Base-by-base conservation (phyloP, 345 rosid genomes). In the Linum lewisii region DNA sequence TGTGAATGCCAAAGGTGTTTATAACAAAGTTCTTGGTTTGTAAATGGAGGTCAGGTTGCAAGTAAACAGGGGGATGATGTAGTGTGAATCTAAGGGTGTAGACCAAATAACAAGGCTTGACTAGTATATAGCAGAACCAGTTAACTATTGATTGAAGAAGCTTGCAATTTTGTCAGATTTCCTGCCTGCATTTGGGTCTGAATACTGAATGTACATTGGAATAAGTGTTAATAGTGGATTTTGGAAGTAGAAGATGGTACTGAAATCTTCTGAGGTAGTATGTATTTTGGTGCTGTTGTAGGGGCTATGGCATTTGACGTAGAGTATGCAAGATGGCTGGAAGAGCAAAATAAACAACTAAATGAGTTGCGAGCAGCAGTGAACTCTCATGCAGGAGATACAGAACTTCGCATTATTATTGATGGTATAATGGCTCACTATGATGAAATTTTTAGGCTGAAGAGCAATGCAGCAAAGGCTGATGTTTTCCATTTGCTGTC, bases 401-500 rank as follows among this genome's bases (percentile, higher is more conserved):
- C 83, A n/a, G 97, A 90, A 78, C 95, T 90, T 58, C 88, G 78
- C 51, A 80, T 78, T 24, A 74, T 85, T 42, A 84, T 90, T 57
- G 94, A 85, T 63, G 77, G 70, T 29, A 90, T 79, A 57, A 67
- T 72, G 21, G 65, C 82, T 62, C 95, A 90, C 5, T 90, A 75
- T 57, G 85, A 82, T 70, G 97, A 87, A 54, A 79, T 90, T 70
- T 87, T 76, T 77, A 77, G 88, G 79, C 73, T 87, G 60, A 90
- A 90, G 75, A 82, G 85, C 57, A 58, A 65, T 57, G 97, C 97
- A 51, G 88, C 97, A 60, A 90, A 90, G 64, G 85, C 85, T 58
- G 97, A 90, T 77, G 86, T 85, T 72, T 90, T 90, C 84, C 97
- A 90, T 70, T 76, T 90, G 61, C 69, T 90, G 69, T 90, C 97